Base-by-base conservation (phyloP, 768 basidiomycete genomes). In the Harrya chromipes region DNA sequence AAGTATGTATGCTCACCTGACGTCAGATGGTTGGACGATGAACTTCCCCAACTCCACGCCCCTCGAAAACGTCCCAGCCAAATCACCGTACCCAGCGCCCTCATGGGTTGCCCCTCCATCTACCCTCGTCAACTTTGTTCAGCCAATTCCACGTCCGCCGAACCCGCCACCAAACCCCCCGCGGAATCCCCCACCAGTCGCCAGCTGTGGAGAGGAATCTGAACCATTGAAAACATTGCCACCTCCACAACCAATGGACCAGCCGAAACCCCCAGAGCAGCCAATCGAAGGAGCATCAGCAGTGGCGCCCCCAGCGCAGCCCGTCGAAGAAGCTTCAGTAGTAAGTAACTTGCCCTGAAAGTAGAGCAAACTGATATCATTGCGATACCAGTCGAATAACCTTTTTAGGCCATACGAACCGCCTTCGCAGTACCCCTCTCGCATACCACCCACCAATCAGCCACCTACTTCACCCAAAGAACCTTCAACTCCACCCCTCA, bases 21-120 rank as follows among this genome's bases (percentile, higher is more conserved):
- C 12, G n/a, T 34, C 34, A 68, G 66, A 67, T 26, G 60, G 58
- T 20, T 68, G 66, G 66, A 44, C 39, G 2, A 63, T 59, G 13
- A 47, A 53, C n/a, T 67, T 38, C 43, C 67, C 66, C 4, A 20
- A 13, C 0, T 16, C 5, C 7, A 26, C 57, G 14, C 14, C 51
- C 3, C 47, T 53, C 1, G 21, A 50, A 6, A 19, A 13, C 0
- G 41, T 61, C n/a, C 67, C 65, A 0, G 51, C 45, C 2, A 63
- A 53, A 43, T 54, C 49, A 8, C 67, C 67, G 1, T 69, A 67
- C 44, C 66, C 66, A 13, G 24, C 29, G 10, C 61, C 67, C 19
- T 50, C 50, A 0, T 67, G 67, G 67, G 40, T 36, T 3, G 12
- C 42, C 2, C 56, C 62, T 10, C 60, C 62, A 14, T 7, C 38